phyloP scores from a whole-genome alignment of 345 rosid species.

The Trapa bicornis region DNA sequence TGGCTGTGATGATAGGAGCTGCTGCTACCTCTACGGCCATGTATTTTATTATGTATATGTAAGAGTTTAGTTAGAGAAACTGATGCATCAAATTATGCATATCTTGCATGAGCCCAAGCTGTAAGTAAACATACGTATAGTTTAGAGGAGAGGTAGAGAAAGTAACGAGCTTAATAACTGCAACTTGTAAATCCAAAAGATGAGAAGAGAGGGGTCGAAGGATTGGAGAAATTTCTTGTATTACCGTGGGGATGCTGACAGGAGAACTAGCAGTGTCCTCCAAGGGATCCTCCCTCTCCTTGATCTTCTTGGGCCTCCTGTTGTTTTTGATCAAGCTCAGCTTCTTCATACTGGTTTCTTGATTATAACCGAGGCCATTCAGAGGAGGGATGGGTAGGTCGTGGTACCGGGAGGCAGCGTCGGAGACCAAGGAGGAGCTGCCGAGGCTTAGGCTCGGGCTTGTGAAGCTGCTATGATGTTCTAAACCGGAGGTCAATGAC shows the following conservation, averaged over 20 bases:
- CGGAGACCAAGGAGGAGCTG: conserved; percentile 46
- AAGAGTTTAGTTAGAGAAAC: too few species aligned
- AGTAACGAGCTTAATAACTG: too few species aligned
- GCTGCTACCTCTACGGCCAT: too few species aligned
- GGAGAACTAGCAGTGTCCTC: conserved; percentile 96
- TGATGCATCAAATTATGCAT: too few species aligned
- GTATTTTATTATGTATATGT: too few species aligned
- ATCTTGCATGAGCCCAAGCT: too few species aligned
- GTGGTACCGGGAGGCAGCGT: conserved; percentile 47
- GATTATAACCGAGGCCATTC: background rate
- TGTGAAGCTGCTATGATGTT: conserved; percentile 11
- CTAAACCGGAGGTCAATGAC: background rate
- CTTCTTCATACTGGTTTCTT: conserved; percentile 17
- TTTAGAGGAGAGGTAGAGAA: too few species aligned
- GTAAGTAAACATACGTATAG: too few species aligned
- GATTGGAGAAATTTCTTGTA: too few species aligned
- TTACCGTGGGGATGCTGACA: conserved; percentile 65
- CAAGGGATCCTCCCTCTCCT: conserved; percentile 46
- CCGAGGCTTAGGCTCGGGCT: conserved; percentile 20
- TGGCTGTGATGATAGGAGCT: too few species aligned
- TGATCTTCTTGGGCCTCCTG: conserved; percentile 33
- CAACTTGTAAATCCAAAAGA: background rate
- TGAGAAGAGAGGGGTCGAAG: too few species aligned
- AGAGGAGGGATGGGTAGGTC: background rate
- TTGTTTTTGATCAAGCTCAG: conserved; percentile 32